A percentile compares a stretch with the other conserved stretches of the same genome.
phyloP scores from a whole-genome alignment of 2,329 filamentous ascomycete genomes.

The Ophiocordyceps camponoti-rufipedis region DNA sequence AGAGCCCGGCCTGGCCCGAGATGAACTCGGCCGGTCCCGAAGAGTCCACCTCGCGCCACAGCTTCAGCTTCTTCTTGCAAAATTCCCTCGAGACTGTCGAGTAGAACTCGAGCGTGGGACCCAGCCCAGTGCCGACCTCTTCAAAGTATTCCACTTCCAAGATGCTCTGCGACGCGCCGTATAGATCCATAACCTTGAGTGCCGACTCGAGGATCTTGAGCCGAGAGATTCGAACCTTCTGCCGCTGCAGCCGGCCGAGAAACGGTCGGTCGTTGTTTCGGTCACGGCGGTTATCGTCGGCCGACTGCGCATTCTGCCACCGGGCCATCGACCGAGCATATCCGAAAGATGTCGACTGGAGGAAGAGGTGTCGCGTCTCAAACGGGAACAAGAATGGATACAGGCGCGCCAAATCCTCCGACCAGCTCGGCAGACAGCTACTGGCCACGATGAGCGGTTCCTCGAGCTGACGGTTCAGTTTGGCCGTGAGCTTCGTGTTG shows the following conservation, averaged over 20 bases:
- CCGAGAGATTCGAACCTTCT: slow-evolving; percentile 94
- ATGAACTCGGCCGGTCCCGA: slow-evolving; percentile 61
- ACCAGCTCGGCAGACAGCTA: slow-evolving; percentile 90
- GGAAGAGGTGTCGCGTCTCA: slow-evolving; percentile 87
- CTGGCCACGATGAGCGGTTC: slow-evolving; percentile 94
- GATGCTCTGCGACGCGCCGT: slow-evolving; percentile 89
- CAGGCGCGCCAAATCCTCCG: slow-evolving; percentile 77
- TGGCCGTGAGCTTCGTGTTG: slow-evolving; percentile 95
- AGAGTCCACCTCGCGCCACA: slow-evolving; percentile 86
- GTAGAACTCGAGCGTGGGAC: slow-evolving; percentile 93
- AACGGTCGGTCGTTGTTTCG: slow-evolving; percentile 82
- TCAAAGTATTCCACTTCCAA: slow-evolving; percentile 98
- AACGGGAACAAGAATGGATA: slow-evolving; percentile 98
- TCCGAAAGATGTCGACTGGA: slow-evolving; percentile 95
- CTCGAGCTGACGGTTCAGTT: slow-evolving; percentile 89
- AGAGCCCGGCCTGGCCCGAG: slow-evolving; percentile 68
- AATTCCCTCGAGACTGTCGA: slow-evolving; percentile 95
- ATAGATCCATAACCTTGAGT: slow-evolving; percentile 96
- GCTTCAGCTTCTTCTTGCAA: slow-evolving; percentile 87
- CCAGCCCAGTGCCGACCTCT: slow-evolving; percentile 89
- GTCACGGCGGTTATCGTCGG: slow-evolving; percentile 65
- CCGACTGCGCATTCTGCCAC: slow-evolving; percentile 83
- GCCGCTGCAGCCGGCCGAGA: slow-evolving; percentile 76
- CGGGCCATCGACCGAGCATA: slow-evolving; percentile 94
- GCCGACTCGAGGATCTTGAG: slow-evolving; percentile 92